phyloP scores from a whole-genome alignment of 352 stramenopile species.

The Phytophthora europaea region DNA sequence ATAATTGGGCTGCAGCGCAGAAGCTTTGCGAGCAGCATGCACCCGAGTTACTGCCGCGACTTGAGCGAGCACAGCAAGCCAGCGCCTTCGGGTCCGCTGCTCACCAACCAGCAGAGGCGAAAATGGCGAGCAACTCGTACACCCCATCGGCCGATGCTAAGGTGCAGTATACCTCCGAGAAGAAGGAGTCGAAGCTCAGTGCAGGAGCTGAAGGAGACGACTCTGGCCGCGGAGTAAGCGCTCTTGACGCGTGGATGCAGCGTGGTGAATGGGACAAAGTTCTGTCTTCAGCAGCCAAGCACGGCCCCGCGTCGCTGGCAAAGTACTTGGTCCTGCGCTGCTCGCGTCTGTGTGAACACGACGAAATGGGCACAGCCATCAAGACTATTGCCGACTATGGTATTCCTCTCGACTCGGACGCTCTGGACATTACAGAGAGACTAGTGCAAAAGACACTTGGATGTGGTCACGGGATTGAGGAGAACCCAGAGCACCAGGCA shows the following conservation, averaged over 20 bases:
- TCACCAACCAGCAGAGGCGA: conserved; percentile 63
- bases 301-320: conserved; percentile 72
- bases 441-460: conserved; percentile 69
- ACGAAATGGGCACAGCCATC: conserved; percentile 82
- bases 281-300: conserved; percentile 86
- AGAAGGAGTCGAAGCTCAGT: conserved; percentile 69
- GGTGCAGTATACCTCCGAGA: conserved; percentile 46
- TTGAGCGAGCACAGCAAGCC: conserved; percentile 85
- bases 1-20: conserved; percentile 82
- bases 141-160: conserved; percentile 68
- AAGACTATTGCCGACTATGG: conserved; percentile 83
- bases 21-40: conserved; percentile 85
- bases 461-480: conserved; percentile 55
- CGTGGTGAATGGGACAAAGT: conserved; percentile 95
- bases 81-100: conserved; percentile 73
- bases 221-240: conserved; percentile 55
- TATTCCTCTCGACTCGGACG: conserved; percentile 67
- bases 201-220: conserved; percentile 49
- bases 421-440: conserved; percentile 64
- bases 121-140: conserved; percentile 52
- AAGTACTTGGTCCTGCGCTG: conserved; percentile 92
- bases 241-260: conserved; percentile 94
- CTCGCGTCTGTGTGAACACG: conserved; percentile 73
- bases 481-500: conserved; percentile 50
- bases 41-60: conserved; percentile 78